These are phyloP conservation scores for Stylosanthes scabra DNA, from an alignment of 331 rosid species.

Conservation along the genomic window DNA sequence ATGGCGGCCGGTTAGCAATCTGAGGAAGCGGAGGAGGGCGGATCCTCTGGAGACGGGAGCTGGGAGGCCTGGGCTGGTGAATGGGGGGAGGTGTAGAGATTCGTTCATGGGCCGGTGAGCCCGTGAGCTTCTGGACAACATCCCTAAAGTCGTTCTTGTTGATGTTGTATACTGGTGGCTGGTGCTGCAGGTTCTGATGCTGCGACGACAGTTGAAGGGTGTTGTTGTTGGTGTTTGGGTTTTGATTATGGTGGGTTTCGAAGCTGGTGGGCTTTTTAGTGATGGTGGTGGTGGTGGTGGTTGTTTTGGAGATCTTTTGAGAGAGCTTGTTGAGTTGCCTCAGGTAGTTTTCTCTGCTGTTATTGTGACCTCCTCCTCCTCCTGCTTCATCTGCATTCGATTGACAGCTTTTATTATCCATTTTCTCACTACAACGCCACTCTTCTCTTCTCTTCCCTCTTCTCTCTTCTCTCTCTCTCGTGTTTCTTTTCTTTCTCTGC, in stretches of 20 bases:
- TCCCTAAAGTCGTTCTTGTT: slow-evolving; percentile 96
- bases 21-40: slow-evolving; percentile 97
- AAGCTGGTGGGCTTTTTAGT: slow-evolving; percentile 44
- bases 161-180: slow-evolving; percentile 97
- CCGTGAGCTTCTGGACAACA: slow-evolving; percentile 95
- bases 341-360: slow-evolving; percentile 55
- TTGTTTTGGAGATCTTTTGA: slow-evolving; percentile 86
- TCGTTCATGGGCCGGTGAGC: slow-evolving; percentile 97
- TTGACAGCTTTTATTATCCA: slow-evolving; percentile 89
- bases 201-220: slow-evolving; percentile 9
- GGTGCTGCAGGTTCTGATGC: slow-evolving; percentile 63
- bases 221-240: slow-evolving; percentile 36
- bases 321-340: slow-evolving; percentile 85
- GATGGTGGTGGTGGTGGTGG: slow-evolving; percentile 39
- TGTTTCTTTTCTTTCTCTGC: no score
- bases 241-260: not conserved
- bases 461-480: no score
- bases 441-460: not conserved
- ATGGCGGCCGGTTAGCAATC: slow-evolving; percentile 65
- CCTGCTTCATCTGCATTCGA: slow-evolving; percentile 53
- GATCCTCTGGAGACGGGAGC: slow-evolving; percentile 90
- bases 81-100: slow-evolving; percentile 75
- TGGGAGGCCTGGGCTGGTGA: slow-evolving; percentile 76
- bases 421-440: slow-evolving; percentile 14
- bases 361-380: slow-evolving; percentile 16